A percentile compares a stretch with the other conserved stretches of the same genome.
Evolutionary conservation across 345 rosid genomes (phyloP).

Genomic region (Ailanthus altissimus): DNA sequence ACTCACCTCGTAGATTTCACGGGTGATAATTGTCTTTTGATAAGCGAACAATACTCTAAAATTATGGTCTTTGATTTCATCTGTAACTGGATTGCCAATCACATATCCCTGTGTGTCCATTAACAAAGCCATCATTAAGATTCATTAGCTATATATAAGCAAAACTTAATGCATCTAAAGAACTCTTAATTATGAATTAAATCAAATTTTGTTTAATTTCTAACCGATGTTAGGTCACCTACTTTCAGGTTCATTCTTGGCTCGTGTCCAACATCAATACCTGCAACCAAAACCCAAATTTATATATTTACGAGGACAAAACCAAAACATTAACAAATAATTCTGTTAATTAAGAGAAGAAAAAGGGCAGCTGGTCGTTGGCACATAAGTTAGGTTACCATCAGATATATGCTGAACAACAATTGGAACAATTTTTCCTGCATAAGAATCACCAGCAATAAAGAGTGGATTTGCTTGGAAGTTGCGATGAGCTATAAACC

Average conservation of each 20-base stretch:
- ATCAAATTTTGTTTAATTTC: background rate
- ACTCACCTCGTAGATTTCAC: slow-evolving; percentile 32
- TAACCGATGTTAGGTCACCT: background rate
- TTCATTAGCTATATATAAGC: background rate
- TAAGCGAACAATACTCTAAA: slow-evolving; percentile 24
- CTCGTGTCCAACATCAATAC: background rate
- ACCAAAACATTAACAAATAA: too few species aligned
- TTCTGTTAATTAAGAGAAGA: too few species aligned
- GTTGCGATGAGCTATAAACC: slow-evolving; percentile 37
- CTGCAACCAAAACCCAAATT: background rate
- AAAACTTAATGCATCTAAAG: background rate
- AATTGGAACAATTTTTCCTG: slow-evolving; percentile 30
- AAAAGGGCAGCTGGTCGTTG: background rate
- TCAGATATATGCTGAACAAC: slow-evolving; percentile 24
- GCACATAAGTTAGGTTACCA: slow-evolving; percentile 12
- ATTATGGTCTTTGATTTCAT: background rate
- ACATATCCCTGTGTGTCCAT: slow-evolving; percentile 24
- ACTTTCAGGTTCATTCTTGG: slow-evolving; percentile 18
- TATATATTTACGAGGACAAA: too few species aligned
- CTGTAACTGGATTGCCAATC: slow-evolving; percentile 36
- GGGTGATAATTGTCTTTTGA: slow-evolving; percentile 13
- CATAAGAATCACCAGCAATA: slow-evolving; percentile 40
- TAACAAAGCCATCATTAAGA: background rate
- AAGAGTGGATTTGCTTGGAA: slow-evolving; percentile 33
- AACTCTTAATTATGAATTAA: background rate